These are phyloP conservation scores for Aspergillus aculeatus DNA, from an alignment of 2,329 filamentous ascomycete species.

Conservation along the genomic window DNA sequence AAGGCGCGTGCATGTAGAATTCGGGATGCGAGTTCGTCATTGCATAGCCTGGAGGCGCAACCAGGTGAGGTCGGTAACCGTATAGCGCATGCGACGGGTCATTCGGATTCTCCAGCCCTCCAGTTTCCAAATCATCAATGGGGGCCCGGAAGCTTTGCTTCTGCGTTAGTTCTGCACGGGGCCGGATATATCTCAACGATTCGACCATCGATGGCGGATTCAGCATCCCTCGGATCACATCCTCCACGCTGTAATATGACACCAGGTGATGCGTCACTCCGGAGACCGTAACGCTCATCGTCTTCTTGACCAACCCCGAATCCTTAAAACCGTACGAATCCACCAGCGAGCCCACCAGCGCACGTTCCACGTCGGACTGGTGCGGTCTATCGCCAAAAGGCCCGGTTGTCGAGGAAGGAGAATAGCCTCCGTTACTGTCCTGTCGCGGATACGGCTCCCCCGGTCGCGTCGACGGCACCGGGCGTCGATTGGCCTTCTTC, in stretches of 20 bases:
- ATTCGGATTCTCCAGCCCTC: constrained; percentile 37
- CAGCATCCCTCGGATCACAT: constrained; percentile 66
- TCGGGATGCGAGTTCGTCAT: constrained; percentile 36
- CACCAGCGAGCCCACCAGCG: constrained; percentile 77
- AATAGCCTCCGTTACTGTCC: constrained; percentile 42
- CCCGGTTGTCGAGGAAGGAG: constrained; percentile 37
- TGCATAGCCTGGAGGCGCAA: constrained; percentile 35
- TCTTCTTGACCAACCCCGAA: constrained; percentile 85
- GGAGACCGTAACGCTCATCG: constrained; percentile 74
- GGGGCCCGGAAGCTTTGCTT: constrained; percentile 67
- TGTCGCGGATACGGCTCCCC: constrained; percentile 54
- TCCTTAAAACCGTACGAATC: constrained; percentile 87
- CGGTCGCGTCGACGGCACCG: constrained; percentile 44
- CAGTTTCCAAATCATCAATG: constrained; percentile 59
- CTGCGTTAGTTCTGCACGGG: constrained; percentile 58
- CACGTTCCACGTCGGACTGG: constrained; percentile 52
- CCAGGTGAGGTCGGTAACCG: constrained; percentile 41
- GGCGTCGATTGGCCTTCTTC: constrained; percentile 61
- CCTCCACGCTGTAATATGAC: constrained; percentile 81
- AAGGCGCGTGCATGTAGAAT: constrained; percentile 40
- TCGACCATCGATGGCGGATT: constrained; percentile 58
- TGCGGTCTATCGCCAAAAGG: constrained; percentile 39
- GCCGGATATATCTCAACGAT: constrained; percentile 51
- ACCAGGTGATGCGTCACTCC: constrained; percentile 81
- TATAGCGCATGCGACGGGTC: constrained; percentile 42